Evolutionary conservation across 2,329 filamentous ascomycete genomes (phyloP).

Genomic region (Ophiognomonia clavigignenti-juglandacearum): DNA sequence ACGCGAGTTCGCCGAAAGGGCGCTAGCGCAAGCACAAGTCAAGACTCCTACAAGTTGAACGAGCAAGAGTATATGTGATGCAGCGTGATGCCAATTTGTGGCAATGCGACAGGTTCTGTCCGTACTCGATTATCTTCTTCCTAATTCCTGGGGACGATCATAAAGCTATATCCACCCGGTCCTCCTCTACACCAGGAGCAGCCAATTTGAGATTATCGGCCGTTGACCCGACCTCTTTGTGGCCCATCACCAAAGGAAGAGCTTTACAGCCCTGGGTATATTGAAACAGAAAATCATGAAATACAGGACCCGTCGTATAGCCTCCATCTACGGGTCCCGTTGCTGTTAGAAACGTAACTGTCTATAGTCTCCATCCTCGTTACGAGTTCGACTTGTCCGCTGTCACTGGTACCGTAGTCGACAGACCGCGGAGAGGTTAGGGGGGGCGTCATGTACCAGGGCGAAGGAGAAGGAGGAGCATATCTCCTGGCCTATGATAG

Average conservation of each 20-base stretch:
- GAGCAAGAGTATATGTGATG: slow-evolving; percentile 1
- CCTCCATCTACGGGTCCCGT: too few relatives aligned
- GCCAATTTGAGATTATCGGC: slow-evolving; percentile 19
- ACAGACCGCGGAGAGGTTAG: too few relatives aligned
- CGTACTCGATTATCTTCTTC: slow-evolving; percentile 12
- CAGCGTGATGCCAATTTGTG: slow-evolving; percentile 9
- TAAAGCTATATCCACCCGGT: neutral
- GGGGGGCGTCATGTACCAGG: too few relatives aligned
- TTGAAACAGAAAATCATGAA: slow-evolving; percentile 33
- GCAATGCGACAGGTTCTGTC: too few relatives aligned
- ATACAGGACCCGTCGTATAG: slow-evolving; percentile 18
- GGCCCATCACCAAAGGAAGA: slow-evolving; percentile 28
- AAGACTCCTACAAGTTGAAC: too few relatives aligned
- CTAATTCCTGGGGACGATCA: slow-evolving; percentile 2
- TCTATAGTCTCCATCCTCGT: too few relatives aligned
- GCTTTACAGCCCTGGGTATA: slow-evolving; percentile 34
- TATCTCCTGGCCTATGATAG: neutral
- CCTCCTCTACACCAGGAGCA: neutral
- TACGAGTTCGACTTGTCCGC: too few relatives aligned
- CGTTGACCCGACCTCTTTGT: slow-evolving; percentile 24
- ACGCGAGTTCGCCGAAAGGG: too few relatives aligned
- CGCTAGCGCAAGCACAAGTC: too few relatives aligned
- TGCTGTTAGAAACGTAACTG: too few relatives aligned
- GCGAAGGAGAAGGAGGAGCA: neutral
- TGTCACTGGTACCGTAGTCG: too few relatives aligned